Conservation (phyloP, 2,329 filamentous ascomycete genomes). For the Orbilia oligospora region DNA sequence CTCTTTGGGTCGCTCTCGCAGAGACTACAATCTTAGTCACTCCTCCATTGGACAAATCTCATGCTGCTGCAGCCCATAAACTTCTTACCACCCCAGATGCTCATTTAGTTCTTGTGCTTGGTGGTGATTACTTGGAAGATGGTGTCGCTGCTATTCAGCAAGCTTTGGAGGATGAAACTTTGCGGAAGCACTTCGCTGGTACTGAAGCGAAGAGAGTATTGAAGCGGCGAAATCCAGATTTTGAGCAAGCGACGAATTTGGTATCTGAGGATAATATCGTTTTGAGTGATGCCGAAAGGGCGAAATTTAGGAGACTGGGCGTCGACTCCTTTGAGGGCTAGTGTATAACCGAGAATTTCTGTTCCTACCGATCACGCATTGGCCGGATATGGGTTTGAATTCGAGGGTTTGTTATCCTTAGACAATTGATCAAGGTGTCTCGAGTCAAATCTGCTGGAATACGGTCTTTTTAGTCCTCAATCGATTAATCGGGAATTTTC, state of each 20-base stretch:
- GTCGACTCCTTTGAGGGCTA: not conserved
- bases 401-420: too few species aligned
- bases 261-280: conserved; percentile 11
- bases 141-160: conserved; percentile 33
- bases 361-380: too few species aligned
- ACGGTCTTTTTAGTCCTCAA: not conserved
- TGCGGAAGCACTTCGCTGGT: conserved; percentile 9
- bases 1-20: conserved; percentile 12
- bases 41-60: conserved; percentile 30
- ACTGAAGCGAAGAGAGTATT: conserved; percentile 25
- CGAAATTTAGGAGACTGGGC: conserved; percentile 28
- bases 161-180: conserved; percentile 27
- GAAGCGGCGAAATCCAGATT: not conserved
- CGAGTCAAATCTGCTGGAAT: too few species aligned
- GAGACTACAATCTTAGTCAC: conserved; percentile 23
- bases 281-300: conserved; percentile 20
- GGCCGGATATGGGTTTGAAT: too few species aligned
- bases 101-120: conserved; percentile 30
- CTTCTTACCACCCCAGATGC: conserved; percentile 26
- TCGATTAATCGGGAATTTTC: too few species aligned
- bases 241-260: conserved; percentile 2
- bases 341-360: not conserved
- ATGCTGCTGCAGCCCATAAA: conserved; percentile 20
- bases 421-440: not conserved
- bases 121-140: conserved; percentile 31